Conservation (phyloP, 768 basidiomycete genomes). For the Tulasnella sp. region DNA sequence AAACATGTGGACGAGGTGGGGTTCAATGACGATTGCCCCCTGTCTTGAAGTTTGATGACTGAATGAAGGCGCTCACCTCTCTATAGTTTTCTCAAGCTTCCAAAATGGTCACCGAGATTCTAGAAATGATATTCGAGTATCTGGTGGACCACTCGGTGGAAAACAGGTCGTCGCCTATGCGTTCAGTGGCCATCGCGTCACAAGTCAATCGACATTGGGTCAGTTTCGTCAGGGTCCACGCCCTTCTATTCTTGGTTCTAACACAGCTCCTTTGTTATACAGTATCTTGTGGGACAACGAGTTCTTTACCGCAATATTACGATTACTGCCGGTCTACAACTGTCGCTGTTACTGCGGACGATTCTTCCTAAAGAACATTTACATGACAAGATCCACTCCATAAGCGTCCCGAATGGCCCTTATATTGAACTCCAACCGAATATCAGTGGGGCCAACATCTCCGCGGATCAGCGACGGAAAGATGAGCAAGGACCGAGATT, state of each 20-base stretch:
- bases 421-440: not conserved
- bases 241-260: not conserved
- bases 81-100: constrained; percentile 8
- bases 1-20: too few relatives aligned
- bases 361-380: too few relatives aligned
- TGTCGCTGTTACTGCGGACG: constrained; percentile 3
- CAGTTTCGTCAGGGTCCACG: not conserved
- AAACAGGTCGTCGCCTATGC: not conserved
- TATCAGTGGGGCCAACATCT: not conserved
- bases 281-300: constrained; percentile 9
- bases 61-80: too few relatives aligned
- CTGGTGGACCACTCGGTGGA: constrained; percentile 1
- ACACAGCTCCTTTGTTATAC: not conserved
- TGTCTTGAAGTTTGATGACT: too few relatives aligned
- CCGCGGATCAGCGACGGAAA: not conserved
- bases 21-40: too few relatives aligned
- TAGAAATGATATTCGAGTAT: constrained; percentile 3
- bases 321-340: not conserved
- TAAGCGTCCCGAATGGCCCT: not conserved
- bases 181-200: not conserved
- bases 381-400: not conserved
- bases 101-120: constrained; percentile 7
- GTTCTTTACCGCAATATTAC: constrained; percentile 6
- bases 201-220: constrained; percentile 13
- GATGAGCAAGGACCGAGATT: not conserved